phyloP scores from a whole-genome alignment of 495 filamentous ascomycete genomes.

The Lepraria neglecta region DNA sequence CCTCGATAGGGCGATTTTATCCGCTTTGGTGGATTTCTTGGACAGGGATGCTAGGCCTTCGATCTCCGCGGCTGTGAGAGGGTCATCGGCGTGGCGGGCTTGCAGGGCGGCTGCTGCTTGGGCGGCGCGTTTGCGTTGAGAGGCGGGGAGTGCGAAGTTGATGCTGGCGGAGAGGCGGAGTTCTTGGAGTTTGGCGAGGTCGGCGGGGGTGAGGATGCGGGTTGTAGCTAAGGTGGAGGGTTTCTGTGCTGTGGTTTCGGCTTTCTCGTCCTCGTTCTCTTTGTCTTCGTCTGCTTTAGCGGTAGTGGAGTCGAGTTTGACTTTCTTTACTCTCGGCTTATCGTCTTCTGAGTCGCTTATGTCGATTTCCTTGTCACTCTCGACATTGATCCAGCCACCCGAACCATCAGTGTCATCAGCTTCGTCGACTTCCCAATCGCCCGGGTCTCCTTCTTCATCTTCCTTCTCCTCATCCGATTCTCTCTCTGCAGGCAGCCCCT shows the following conservation, averaged over 20 bases:
- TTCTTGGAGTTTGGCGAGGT: slow-evolving; percentile 86
- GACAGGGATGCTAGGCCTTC: slow-evolving; percentile 63
- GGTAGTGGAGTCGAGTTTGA: slow-evolving; percentile 25
- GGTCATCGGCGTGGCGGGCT: slow-evolving; percentile 67
- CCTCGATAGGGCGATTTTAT: slow-evolving; percentile 69
- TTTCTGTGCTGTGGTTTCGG: slow-evolving; percentile 23
- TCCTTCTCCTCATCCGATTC: slow-evolving; percentile 49
- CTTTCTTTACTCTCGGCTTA: slow-evolving; percentile 57
- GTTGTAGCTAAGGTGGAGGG: slow-evolving; percentile 73
- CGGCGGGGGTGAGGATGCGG: slow-evolving; percentile 82
- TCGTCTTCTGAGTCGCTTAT: slow-evolving; percentile 68
- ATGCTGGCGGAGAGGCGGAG: slow-evolving; percentile 67
- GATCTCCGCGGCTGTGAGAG: slow-evolving; percentile 80
- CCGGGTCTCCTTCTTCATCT: slow-evolving; percentile 63
- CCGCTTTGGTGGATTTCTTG: slow-evolving; percentile 70
- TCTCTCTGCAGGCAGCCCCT: slow-evolving; percentile 52
- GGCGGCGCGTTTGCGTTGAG: slow-evolving; percentile 35
- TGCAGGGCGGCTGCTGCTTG: slow-evolving; percentile 36
- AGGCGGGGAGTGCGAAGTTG: slow-evolving; percentile 50
- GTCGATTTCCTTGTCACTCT: slow-evolving; percentile 74
- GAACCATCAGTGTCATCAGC: slow-evolving; percentile 67
- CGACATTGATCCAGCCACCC: slow-evolving; percentile 87
- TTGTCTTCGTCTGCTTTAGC: slow-evolving; percentile 22
- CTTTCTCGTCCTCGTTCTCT: slow-evolving; percentile 23
- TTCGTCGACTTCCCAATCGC: slow-evolving; percentile 80